Percentiles rank a stretch among this genome's conserved stretches.
These are phyloP conservation scores for Endothia cerciana DNA, from an alignment of 2,329 filamentous ascomycete genomes.

Conservation along the genomic window DNA sequence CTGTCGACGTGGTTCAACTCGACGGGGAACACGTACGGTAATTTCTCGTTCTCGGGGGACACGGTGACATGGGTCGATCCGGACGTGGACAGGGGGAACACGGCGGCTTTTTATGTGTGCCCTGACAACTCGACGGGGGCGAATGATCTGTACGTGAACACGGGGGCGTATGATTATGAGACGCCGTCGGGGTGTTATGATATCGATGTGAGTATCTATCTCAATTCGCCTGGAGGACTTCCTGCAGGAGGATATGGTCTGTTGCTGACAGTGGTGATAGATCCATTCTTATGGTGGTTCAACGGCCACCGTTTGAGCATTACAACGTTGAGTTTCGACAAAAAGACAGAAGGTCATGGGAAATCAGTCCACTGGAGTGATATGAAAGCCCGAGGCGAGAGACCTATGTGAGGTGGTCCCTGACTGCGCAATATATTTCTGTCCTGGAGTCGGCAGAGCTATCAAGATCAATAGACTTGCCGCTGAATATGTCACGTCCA, in stretches of 20 bases:
- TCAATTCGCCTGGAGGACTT: constrained; percentile 3
- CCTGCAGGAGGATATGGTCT: constrained; percentile 15
- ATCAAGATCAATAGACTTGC: not conserved
- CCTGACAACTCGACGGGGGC: constrained; percentile 30
- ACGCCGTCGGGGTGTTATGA: constrained; percentile 54
- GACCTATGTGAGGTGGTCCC: not conserved
- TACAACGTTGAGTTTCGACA: not conserved
- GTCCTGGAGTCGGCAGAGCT: not conserved
- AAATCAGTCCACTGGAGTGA: not conserved
- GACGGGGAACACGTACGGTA: constrained; percentile 54
- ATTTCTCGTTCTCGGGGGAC: constrained; percentile 58
- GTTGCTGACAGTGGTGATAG: constrained; percentile 15
- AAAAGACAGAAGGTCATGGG: too few relatives aligned
- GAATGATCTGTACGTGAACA: constrained; percentile 55
- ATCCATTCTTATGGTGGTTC: constrained; percentile 30
- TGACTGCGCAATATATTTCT: not conserved
- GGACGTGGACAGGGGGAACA: constrained; percentile 52
- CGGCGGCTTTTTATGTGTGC: constrained; percentile 60
- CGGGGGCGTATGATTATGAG: constrained; percentile 58
- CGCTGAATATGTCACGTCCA: not conserved
- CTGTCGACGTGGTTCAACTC: constrained; percentile 53
- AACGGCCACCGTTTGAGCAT: constrained; percentile 18
- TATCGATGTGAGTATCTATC: constrained; percentile 25
- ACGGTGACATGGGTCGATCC: constrained; percentile 54
- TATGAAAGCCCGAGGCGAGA: not conserved